These are phyloP conservation scores for Apocynum venetum DNA, from an alignment of 257 asterid genomes.

Conservation along the genomic window DNA sequence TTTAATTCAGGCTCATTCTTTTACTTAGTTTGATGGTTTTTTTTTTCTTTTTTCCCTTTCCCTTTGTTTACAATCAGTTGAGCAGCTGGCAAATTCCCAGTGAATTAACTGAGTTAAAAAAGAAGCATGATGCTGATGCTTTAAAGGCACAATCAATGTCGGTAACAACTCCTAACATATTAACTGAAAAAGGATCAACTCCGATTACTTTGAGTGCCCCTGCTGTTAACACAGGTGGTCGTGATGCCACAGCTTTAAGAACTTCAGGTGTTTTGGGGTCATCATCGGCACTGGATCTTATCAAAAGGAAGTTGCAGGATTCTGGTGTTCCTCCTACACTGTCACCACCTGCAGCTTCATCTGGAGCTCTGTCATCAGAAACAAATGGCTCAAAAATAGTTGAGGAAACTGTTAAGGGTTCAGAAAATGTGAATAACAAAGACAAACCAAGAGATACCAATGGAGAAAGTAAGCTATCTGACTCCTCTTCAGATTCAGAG, in stretches of 20 bases:
- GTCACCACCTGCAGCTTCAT: conserved; percentile 50
- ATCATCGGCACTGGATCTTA: conserved; percentile 93
- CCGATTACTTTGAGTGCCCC: conserved; percentile 73
- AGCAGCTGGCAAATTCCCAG: conserved; percentile 98
- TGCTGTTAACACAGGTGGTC: conserved; percentile 94
- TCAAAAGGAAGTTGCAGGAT: conserved; percentile 94
- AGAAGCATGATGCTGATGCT: conserved; percentile 66
- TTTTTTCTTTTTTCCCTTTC: background rate
- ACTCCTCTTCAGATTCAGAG: conserved; percentile 90
- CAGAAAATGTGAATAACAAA: conserved; percentile 56
- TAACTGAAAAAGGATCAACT: conserved; percentile 61
- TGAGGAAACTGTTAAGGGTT: conserved; percentile 44
- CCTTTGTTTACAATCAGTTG: conserved; percentile 43
- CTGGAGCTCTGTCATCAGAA: conserved; percentile 48
- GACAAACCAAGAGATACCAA: conserved; percentile 62
- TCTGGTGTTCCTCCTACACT: conserved; percentile 65
- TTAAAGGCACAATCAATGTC: conserved; percentile 48
- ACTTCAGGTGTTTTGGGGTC: conserved; percentile 47
- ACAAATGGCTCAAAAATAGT: conserved; percentile 56
- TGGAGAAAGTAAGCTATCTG: conserved; percentile 68
- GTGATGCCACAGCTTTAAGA: conserved; percentile 72
- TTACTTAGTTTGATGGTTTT: conserved; percentile 11
- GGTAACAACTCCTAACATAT: conserved; percentile 35
- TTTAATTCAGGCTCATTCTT: background rate
- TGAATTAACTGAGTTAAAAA: conserved; percentile 72